Evolutionary conservation across 1,284 basidiomycete genomes (phyloP), one percentile per base, ranked within the genome.

Genomic region (Sanghuangporus sanghuang): DNA sequence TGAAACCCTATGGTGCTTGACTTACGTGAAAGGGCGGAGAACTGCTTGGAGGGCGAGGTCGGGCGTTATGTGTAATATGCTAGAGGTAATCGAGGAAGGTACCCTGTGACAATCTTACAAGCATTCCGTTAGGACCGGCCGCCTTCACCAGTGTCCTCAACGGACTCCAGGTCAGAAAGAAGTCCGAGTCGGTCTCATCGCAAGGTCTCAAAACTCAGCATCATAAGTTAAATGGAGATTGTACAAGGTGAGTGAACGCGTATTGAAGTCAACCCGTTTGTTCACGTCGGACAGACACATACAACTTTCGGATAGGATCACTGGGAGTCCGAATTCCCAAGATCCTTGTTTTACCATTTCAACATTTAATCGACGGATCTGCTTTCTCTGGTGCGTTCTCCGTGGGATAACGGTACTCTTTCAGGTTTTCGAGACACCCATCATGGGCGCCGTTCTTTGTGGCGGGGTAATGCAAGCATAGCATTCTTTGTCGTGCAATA

Each of bases 91-190:
- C 49, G 72, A 71, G 35, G 66, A 68, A 38, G 64, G n/a, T 67
- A 66, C 42, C 64, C 68, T 2, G 67, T 69, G 18, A 71, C 72
- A 23, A 62, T 74, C 18, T 63, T 74, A 53, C 63, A 72, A 3
- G 66, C 73, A 64, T 74, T 74, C 61, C 70, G 72, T n/a, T 74
- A 74, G 62, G 67, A 68, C 11, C 65, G 70, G 18, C 56, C 61
- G n/a, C 40, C 48, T 11, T 42, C 55, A 16, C 50, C 46, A 3
- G 32, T 32, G 18, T 36, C 62, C 53, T 21, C 14, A 39, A 42
- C 56, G 1, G 57, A 57, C 14, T 32, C 53, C 7, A 40, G 53
- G 32, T 46, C 59, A 6, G 40, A 39, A 32, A 27, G 49, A 53
- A 6, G 23, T 68, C 39, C 65, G 65, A 38, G 61, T 72, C 44